These are phyloP conservation scores for Passalora sequoiae DNA, from an alignment of 2,329 filamentous ascomycete genomes.

Conservation along the genomic window DNA sequence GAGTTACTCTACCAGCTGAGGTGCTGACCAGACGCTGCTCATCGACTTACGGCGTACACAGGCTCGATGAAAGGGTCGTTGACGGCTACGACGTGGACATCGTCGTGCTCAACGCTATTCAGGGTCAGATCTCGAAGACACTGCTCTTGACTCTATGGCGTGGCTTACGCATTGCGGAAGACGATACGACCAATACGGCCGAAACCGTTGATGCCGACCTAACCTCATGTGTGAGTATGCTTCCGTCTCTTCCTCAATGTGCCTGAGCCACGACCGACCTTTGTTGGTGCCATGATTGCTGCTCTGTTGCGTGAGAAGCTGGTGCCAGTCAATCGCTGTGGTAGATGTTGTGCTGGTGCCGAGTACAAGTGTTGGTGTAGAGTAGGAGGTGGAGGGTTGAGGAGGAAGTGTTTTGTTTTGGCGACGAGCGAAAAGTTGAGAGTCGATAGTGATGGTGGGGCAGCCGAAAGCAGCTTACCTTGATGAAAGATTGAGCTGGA, in stretches of 20 bases:
- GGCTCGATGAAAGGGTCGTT: conserved; percentile 99
- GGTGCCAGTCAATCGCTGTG: conserved; percentile 4
- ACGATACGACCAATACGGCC: conserved; percentile 98
- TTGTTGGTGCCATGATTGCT: conserved; percentile 44
- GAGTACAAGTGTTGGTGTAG: not conserved
- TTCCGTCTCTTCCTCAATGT: conserved; percentile 7
- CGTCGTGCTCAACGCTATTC: conserved; percentile 69
- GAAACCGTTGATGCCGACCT: conserved; percentile 99
- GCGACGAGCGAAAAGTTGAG: too few relatives aligned
- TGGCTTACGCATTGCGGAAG: conserved; percentile 86
- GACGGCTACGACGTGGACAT: conserved; percentile 90
- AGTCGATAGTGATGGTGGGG: too few relatives aligned
- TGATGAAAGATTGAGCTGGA: too few relatives aligned
- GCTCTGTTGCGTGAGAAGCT: conserved; percentile 20
- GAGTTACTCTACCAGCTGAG: not conserved
- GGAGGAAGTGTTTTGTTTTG: too few relatives aligned
- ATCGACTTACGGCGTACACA: conserved; percentile 81
- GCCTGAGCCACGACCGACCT: conserved; percentile 31
- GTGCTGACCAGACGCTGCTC: not conserved
- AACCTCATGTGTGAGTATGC: conserved; percentile 15
- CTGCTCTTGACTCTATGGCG: conserved; percentile 6
- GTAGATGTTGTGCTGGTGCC: not conserved
- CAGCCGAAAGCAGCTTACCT: too few relatives aligned
- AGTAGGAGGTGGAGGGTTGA: too few relatives aligned
- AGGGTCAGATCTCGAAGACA: conserved; percentile 14